Evolutionary conservation across 1,284 basidiomycete genomes (phyloP).

Genomic region (Golubevia sp.): DNA sequence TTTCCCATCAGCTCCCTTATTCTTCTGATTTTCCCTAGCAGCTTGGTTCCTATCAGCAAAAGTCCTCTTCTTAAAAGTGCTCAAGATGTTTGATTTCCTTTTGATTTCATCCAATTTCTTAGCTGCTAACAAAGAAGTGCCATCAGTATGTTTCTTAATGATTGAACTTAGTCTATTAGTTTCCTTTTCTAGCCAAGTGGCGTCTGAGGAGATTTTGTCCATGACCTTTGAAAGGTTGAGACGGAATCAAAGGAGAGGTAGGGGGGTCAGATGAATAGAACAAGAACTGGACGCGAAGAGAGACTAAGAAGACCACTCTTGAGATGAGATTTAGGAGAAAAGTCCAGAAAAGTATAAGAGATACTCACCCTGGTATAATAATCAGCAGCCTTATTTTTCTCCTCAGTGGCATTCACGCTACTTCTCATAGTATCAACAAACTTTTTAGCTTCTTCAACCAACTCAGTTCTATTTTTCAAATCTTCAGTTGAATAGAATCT

Average conservation of each 20-base stretch:
- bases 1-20: slow-evolving; percentile 6
- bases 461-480: slow-evolving; percentile 16
- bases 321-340: not conserved
- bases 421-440: slow-evolving; percentile 30
- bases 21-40: slow-evolving; percentile 6
- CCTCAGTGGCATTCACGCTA: slow-evolving; percentile 24
- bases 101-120: slow-evolving; percentile 52
- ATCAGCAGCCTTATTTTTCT: slow-evolving; percentile 42
- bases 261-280: not conserved
- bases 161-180: slow-evolving; percentile 42
- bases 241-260: not conserved
- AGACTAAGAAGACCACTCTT: not conserved
- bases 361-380: slow-evolving; percentile 37
- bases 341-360: too few relatives aligned
- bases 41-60: slow-evolving; percentile 6
- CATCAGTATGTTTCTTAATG: slow-evolving; percentile 45
- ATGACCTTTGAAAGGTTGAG: slow-evolving; percentile 25
- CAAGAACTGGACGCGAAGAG: not conserved
- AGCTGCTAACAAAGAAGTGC: slow-evolving; percentile 29
- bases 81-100: slow-evolving; percentile 46
- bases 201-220: slow-evolving; percentile 34
- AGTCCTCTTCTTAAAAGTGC: slow-evolving; percentile 34
- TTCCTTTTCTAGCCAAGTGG: slow-evolving; percentile 48
- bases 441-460: slow-evolving; percentile 39
- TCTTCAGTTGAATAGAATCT: slow-evolving; percentile 40